A percentile compares a stretch with the other conserved stretches of the same genome.
Conservation (phyloP, 2,329 filamentous ascomycete genomes). For the Fusarium mangiferae region DNA sequence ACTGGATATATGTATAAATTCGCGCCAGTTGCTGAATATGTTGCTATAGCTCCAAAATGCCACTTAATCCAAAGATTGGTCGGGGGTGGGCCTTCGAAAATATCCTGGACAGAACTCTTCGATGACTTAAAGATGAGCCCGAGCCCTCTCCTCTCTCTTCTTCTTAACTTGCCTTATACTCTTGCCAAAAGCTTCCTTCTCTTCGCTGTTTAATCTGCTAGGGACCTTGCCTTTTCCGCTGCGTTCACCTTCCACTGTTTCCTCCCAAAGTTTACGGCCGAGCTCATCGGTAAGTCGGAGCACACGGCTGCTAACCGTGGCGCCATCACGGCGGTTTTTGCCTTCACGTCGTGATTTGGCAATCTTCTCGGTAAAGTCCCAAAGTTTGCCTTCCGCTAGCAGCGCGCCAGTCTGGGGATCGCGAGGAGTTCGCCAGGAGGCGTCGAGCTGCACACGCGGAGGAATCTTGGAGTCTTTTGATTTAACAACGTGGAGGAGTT, state of each 20-base stretch:
- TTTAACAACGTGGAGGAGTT: conserved; percentile 81
- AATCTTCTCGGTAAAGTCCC: conserved; percentile 92
- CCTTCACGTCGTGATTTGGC: conserved; percentile 85
- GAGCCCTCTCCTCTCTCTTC: conserved; percentile 60
- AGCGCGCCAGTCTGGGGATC: conserved; percentile 70
- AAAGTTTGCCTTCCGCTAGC: conserved; percentile 78
- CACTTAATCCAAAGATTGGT: neutral
- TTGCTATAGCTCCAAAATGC: neutral
- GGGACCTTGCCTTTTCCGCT: conserved; percentile 51
- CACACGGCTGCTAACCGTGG: conserved; percentile 86
- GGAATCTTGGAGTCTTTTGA: conserved; percentile 71
- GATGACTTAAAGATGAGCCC: conserved; percentile 59
- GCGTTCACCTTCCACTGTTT: conserved; percentile 55
- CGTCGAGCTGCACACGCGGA: conserved; percentile 73
- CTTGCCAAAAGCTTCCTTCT: conserved; percentile 56
- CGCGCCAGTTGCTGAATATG: neutral
- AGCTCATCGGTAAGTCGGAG: conserved; percentile 79
- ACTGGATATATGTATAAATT: conserved; percentile 12
- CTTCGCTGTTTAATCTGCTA: conserved; percentile 61
- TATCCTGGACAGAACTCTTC: conserved; percentile 15
- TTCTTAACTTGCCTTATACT: conserved; percentile 58
- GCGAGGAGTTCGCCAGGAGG: conserved; percentile 78
- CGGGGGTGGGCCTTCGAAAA: neutral
- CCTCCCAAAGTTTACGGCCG: conserved; percentile 75
- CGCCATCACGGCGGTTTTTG: conserved; percentile 94